phyloP scores from a whole-genome alignment of 2,329 filamentous ascomycete species.

The Xylogone sp. region DNA sequence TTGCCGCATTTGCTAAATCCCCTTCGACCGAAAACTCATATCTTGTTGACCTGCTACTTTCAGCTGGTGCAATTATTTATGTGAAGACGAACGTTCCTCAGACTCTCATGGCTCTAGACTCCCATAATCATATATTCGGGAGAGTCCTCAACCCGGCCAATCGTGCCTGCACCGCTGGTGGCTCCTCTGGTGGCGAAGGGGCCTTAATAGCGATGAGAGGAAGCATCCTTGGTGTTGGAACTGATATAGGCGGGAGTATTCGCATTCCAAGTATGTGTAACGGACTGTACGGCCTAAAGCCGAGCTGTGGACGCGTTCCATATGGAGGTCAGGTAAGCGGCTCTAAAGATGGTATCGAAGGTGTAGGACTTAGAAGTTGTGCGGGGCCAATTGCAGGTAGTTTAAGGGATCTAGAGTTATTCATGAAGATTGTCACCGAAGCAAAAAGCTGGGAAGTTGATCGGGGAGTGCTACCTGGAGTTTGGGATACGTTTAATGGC shows the following conservation, averaged over 20 bases:
- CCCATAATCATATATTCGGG: constrained; percentile 58
- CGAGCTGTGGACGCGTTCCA: constrained; percentile 34
- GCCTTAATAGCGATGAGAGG: constrained; percentile 56
- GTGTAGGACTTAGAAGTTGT: constrained; percentile 42
- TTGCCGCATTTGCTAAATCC: constrained; percentile 49
- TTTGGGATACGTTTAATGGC: constrained; percentile 31
- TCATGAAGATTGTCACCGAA: constrained; percentile 46
- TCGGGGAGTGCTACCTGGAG: constrained; percentile 38
- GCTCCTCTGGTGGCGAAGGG: constrained; percentile 61
- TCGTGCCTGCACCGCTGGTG: constrained; percentile 54
- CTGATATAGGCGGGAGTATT: constrained; percentile 52
- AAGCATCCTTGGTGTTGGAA: constrained; percentile 53
- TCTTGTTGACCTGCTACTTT: constrained; percentile 53
- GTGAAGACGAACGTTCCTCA: constrained; percentile 68
- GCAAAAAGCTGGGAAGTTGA: constrained; percentile 46
- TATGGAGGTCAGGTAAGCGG: constrained; percentile 40
- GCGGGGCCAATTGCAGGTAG: constrained; percentile 44
- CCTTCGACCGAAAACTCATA: constrained; percentile 50
- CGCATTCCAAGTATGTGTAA: constrained; percentile 43
- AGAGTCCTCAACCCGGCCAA: constrained; percentile 61
- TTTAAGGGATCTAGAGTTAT: constrained; percentile 44
- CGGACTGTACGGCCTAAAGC: constrained; percentile 48
- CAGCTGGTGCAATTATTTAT: constrained; percentile 63
- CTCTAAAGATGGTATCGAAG: constrained; percentile 49
- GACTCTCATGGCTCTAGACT: constrained; percentile 50